Evolutionary conservation across 2,329 filamentous ascomycete species (phyloP), one percentile per base, ranked within the genome.

Genomic region (Aspergillus fructus): DNA sequence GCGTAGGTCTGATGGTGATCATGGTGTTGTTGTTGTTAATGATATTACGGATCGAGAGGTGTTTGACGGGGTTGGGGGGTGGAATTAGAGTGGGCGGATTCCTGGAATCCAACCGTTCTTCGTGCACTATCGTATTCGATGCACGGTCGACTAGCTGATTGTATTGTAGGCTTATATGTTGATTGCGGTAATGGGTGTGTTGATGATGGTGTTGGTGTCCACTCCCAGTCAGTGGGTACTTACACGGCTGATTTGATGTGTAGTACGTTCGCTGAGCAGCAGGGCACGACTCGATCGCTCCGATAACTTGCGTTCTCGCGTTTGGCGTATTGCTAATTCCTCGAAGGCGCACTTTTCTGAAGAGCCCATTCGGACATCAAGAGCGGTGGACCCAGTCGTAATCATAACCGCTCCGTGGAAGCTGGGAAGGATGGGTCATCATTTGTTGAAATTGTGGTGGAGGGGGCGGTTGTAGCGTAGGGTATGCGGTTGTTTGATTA

Each of bases 301-400:
- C 13, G 13, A 37, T 37, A 1, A 37, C 12, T 37, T 37, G 34
- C 34, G 6, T 7, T 37, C 34, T 37, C 13, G 34, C 27, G 9
- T 30, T 30, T 30, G 27, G 27, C 27, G 27, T 4, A 30, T 30
- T 9, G 9, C 27, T 30, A 30, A 9, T 30, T 30, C 27, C 2
- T 30, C 4, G 27, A 30, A 30, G 9, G 27, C 9, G 27, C 12
- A 33, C n/a, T n/a, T 47, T 9, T 19, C n/a, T 47, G 13, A 37
- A 3, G 23, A 13, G 3, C 19, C 49, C 40, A 19, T 23, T 40
- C 23, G 4, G 15, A 13, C 12, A n/a, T 63, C 56, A 66, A 13
- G 61, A 57, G 42, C 63, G 62, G 40, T 51, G 60, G 13, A 43
- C 21, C 64, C 64, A 66, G 46, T 58, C 58, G 51, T 66, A 66